phyloP scores from a whole-genome alignment of 2,329 filamentous ascomycete species.

The Ascochyta rabiei region DNA sequence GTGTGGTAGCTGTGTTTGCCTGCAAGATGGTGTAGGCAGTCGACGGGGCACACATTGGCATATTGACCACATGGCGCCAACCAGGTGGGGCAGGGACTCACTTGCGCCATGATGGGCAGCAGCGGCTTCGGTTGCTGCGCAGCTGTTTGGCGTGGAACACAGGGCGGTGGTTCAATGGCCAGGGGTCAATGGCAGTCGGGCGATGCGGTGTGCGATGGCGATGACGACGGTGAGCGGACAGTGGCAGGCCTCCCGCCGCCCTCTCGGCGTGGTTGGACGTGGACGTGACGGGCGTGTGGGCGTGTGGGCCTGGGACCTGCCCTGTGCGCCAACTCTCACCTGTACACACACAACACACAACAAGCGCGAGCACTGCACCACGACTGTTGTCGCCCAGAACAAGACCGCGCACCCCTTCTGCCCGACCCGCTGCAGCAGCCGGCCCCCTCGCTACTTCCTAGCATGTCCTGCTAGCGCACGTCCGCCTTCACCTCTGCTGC shows the following conservation, averaged over 20 bases:
- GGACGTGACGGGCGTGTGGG: neutral
- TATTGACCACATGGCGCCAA: neutral
- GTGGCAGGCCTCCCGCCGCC: constrained; percentile 10
- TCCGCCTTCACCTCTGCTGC: constrained; percentile 21
- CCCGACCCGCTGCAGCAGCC: constrained; percentile 16
- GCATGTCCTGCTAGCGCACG: constrained; percentile 19
- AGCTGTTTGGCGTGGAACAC: neutral
- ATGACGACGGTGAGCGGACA: constrained; percentile 20
- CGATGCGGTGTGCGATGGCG: constrained; percentile 17
- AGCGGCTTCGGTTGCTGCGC: neutral
- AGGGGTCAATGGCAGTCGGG: neutral
- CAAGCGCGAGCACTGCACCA: constrained; percentile 31
- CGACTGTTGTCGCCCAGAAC: constrained; percentile 17
- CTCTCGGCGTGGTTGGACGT: constrained; percentile 8
- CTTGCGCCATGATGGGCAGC: constrained; percentile 32
- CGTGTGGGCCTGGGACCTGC: neutral
- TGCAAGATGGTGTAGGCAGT: too few relatives aligned
- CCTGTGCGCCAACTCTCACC: constrained; percentile 22
- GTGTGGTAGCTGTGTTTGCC: too few relatives aligned
- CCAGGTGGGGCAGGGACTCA: constrained; percentile 7
- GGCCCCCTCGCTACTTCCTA: constrained; percentile 16
- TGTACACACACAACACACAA: constrained; percentile 33
- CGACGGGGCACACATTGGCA: too few relatives aligned
- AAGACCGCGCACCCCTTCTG: constrained; percentile 10
- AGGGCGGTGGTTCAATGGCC: neutral